Conservation (phyloP, 192 early-diverging fungal genomes). For the Spinellus fusiger region DNA sequence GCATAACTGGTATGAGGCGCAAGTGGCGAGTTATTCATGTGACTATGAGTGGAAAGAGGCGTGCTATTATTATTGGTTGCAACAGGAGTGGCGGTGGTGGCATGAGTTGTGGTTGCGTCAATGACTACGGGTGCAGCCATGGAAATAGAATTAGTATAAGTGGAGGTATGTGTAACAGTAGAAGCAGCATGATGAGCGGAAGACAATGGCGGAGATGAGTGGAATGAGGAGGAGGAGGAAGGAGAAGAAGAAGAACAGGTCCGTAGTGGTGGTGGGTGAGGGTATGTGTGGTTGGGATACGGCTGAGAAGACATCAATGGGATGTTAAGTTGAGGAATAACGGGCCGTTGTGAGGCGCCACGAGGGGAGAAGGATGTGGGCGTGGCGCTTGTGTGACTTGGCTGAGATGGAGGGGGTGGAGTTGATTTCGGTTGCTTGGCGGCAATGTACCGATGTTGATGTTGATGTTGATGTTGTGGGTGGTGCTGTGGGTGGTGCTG, state of each 20-base stretch:
- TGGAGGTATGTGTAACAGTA: too few species aligned
- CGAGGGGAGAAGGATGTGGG: not conserved
- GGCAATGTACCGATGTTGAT: not conserved
- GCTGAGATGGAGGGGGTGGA: not conserved
- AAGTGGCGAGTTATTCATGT: too few species aligned
- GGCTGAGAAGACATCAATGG: constrained; percentile 10
- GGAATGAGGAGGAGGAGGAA: not conserved
- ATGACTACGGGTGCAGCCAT: too few species aligned
- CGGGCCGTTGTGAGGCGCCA: constrained; percentile 1
- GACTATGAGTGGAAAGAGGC: too few species aligned
- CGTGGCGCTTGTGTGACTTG: not conserved
- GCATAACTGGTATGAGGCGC: too few species aligned
- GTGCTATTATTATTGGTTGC: too few species aligned
- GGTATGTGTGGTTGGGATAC: not conserved
- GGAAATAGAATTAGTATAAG: too few species aligned
- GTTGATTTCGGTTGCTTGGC: not conserved
- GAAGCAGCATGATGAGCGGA: too few species aligned
- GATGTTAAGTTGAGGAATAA: constrained; percentile 12
- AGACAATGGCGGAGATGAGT: too few species aligned
- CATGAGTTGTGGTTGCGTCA: too few species aligned
- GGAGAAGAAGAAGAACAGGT: too few species aligned
- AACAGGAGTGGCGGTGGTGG: too few species aligned
- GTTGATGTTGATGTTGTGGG: not conserved
- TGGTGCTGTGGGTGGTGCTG: constrained; percentile 5
- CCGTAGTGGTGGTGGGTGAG: not conserved